These are phyloP conservation scores for Paecilomyces sp. DNA, from an alignment of 2,329 filamentous ascomycete genomes.

Conservation along the genomic window DNA sequence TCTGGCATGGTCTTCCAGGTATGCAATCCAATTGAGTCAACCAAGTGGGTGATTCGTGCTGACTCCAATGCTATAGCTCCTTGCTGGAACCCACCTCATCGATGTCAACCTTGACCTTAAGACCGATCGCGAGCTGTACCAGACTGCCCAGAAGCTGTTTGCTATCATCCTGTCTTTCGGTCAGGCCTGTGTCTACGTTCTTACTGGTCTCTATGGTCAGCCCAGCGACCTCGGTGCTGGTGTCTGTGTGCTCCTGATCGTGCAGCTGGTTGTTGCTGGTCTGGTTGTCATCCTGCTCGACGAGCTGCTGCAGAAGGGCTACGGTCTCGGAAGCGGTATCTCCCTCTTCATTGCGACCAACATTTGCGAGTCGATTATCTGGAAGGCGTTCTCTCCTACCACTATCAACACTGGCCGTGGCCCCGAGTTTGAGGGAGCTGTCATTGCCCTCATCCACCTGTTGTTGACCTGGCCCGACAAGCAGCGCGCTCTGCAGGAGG, in stretches of 20 bases:
- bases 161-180: slow-evolving; percentile 97
- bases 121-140: slow-evolving; percentile 98
- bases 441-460: slow-evolving; percentile 96
- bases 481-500: slow-evolving; percentile 95
- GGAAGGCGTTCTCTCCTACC: slow-evolving; percentile 98
- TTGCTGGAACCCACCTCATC: slow-evolving; percentile 98
- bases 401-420: slow-evolving; percentile 99
- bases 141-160: slow-evolving; percentile 98
- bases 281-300: slow-evolving; percentile 99
- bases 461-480: slow-evolving; percentile 99
- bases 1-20: slow-evolving; percentile 99
- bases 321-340: slow-evolving; percentile 96
- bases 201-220: slow-evolving; percentile 95
- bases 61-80: slow-evolving; percentile 50
- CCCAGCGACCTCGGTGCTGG: slow-evolving; percentile 94
- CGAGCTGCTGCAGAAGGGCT: slow-evolving; percentile 98
- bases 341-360: slow-evolving; percentile 99
- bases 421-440: slow-evolving; percentile 96
- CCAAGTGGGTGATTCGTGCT: slow-evolving; percentile 5
- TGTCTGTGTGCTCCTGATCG: slow-evolving; percentile 95
- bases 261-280: slow-evolving; percentile 94
- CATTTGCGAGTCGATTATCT: slow-evolving; percentile 99
- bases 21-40: slow-evolving; percentile 16
- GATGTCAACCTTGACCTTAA: slow-evolving; percentile 99
- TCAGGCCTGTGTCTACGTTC: slow-evolving; percentile 95